Evolutionary conservation across 495 filamentous ascomycete species (phyloP).

Genomic region (Aspergillus baeticus): DNA sequence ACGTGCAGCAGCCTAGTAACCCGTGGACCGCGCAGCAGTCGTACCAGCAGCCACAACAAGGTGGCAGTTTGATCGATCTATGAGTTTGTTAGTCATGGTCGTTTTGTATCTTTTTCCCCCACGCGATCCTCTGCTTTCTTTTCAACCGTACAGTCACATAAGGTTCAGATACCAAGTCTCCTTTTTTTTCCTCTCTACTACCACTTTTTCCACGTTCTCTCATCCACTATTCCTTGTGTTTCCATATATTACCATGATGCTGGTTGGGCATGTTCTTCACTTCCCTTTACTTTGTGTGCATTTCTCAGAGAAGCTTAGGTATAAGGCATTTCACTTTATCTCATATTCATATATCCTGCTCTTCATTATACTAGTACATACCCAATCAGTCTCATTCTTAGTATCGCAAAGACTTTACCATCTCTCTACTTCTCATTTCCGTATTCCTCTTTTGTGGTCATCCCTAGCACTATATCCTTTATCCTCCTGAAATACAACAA

Average conservation of each 20-base stretch:
- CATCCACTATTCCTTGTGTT: slow-evolving; percentile 8
- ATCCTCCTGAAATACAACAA: too few species aligned
- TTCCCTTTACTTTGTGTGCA: background rate
- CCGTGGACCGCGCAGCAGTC: slow-evolving; percentile 65
- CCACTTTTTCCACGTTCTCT: slow-evolving; percentile 1
- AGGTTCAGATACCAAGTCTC: slow-evolving; percentile 16
- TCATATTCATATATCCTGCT: background rate
- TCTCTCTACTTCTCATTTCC: too few species aligned
- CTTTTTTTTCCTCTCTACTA: slow-evolving; percentile 2
- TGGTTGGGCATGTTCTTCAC: slow-evolving; percentile 6
- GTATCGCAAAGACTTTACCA: too few species aligned
- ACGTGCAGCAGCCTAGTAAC: slow-evolving; percentile 56
- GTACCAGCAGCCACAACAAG: slow-evolving; percentile 59
- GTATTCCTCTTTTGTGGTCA: too few species aligned
- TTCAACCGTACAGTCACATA: slow-evolving; percentile 2
- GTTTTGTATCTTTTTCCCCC: slow-evolving; percentile 6
- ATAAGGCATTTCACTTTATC: background rate
- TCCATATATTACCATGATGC: slow-evolving; percentile 12
- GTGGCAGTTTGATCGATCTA: slow-evolving; percentile 87
- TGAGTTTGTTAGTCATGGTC: slow-evolving; percentile 34
- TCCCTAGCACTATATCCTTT: too few species aligned
- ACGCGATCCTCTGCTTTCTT: slow-evolving; percentile 1
- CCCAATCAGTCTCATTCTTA: too few species aligned
- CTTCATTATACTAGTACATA: too few species aligned
- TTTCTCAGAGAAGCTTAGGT: slow-evolving; percentile 7